Conservation (phyloP, 768 basidiomycete species). For the Mycena rosella region DNA sequence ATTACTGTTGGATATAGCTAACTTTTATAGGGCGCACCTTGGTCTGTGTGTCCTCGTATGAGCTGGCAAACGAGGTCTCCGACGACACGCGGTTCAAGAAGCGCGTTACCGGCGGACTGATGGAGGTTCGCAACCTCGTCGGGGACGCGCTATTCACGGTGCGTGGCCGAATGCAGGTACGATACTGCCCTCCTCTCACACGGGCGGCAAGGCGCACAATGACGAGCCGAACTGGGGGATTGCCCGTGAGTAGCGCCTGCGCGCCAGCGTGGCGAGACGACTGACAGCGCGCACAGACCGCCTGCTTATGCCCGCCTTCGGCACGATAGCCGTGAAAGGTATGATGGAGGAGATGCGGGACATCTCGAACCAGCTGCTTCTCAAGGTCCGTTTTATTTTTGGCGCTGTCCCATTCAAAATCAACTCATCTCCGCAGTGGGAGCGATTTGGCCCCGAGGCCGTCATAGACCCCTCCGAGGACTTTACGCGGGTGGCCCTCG, state of each 20-base stretch:
- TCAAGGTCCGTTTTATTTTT: conserved; percentile 42
- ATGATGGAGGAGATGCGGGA: conserved; percentile 66
- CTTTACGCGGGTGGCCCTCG: conserved; percentile 62
- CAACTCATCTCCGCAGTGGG: conserved; percentile 44
- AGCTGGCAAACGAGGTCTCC: conserved; percentile 55
- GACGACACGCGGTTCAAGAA: conserved; percentile 60
- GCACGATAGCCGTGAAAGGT: conserved; percentile 54
- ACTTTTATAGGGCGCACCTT: conserved; percentile 31
- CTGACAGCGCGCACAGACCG: conserved; percentile 41
- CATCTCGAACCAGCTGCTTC: conserved; percentile 55
- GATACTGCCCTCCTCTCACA: not conserved
- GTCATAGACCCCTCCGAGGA: conserved; percentile 59
- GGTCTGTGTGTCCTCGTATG: conserved; percentile 50
- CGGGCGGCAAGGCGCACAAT: conserved; percentile 46
- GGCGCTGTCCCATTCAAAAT: not conserved
- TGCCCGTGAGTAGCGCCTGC: conserved; percentile 49
- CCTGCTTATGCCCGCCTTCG: conserved; percentile 51
- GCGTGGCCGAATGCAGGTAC: conserved; percentile 5
- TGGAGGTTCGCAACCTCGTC: conserved; percentile 50
- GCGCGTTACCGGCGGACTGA: conserved; percentile 47
- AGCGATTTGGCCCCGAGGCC: conserved; percentile 57
- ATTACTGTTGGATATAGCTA: not conserved
- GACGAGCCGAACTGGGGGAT: conserved; percentile 62
- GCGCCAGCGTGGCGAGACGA: no score
- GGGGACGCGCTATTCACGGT: conserved; percentile 60